Conservation (phyloP, 129 eudicot genomes). For the Flaveria ramosissima region DNA sequence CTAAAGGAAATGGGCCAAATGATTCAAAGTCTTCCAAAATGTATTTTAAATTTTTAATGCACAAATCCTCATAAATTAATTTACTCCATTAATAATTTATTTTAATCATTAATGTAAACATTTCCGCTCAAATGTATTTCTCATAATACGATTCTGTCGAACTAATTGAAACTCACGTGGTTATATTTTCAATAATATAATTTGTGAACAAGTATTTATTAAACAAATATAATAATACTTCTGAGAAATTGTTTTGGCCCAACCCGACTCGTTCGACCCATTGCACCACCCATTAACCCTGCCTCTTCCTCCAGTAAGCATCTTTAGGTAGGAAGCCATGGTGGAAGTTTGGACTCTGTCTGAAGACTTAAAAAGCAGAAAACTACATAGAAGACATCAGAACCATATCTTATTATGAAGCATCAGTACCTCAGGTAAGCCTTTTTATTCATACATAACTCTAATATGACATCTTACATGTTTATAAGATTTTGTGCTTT, state of each 20-base stretch:
- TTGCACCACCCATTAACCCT: background rate
- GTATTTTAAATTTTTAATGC: background rate
- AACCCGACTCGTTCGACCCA: background rate
- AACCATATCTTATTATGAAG: conserved; percentile 13
- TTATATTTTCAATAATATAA: background rate
- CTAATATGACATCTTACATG: background rate
- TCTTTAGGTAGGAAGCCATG: background rate
- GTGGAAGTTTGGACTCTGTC: background rate
- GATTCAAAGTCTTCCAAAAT: background rate
- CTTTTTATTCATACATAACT: conserved; percentile 11
- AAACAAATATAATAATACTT: background rate
- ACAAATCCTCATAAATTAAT: background rate
- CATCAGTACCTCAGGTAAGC: background rate
- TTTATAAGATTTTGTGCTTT: background rate
- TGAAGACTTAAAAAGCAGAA: background rate
- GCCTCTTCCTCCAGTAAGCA: background rate
- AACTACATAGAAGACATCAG: conserved; percentile 10
- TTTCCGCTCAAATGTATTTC: background rate
- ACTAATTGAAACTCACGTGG: background rate
- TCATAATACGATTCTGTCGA: background rate
- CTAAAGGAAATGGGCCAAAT: background rate
- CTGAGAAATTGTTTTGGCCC: background rate
- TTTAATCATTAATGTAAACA: background rate
- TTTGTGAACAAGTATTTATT: background rate
- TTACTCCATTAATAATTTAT: background rate